Evolutionary conservation across 306 rosid species (phyloP), one percentile per base, ranked within the genome.

Genomic region (Inga oerstediana): DNA sequence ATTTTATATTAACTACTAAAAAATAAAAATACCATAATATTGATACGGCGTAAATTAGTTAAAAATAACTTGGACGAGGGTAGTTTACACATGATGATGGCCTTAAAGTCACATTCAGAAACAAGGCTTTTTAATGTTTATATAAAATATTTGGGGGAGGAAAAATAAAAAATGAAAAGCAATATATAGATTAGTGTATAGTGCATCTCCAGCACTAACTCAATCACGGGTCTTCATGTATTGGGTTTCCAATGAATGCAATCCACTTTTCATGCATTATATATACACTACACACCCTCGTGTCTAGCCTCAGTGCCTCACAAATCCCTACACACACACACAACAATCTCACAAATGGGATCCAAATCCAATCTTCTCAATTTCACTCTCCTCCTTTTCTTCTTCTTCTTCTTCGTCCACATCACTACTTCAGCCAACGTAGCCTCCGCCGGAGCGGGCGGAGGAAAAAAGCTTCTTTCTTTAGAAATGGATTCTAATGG

Each of bases 321-420:
- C 73, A 70, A 70, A 8, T 59, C 65, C 32, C 22, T 22, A 61
- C 32, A n/a, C 32, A 0, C 32, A 0, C 5, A 9, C 66, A 62
- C 37, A 27, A 4, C 17, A 27, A 62, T 62, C 12, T 1, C 4
- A 44, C 83, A 72, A 68, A 91, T 93, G 97, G 72, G 45, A 39
- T 39, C 43, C 43, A 39, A 39, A 39, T 56, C 83, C 84, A 64
- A 76, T 14, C n/a, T 17, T 66, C 27, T 72, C 51, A 79, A 35
- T 45, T 54, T 84, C 72, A 2, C 81, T 45, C 82, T 91, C 74
- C 65, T 88, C 48, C 48, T 90, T 69, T 20, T 89, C 82, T 83
- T 89, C 64, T 54, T 93, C 19, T 15, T 88, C 61, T 61, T 89
- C 19, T 15, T 88, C 65, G 79, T 89, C 59, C 65, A 88, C 12